phyloP scores from a whole-genome alignment of 768 basidiomycete species.

The Termitomyces sp. region DNA sequence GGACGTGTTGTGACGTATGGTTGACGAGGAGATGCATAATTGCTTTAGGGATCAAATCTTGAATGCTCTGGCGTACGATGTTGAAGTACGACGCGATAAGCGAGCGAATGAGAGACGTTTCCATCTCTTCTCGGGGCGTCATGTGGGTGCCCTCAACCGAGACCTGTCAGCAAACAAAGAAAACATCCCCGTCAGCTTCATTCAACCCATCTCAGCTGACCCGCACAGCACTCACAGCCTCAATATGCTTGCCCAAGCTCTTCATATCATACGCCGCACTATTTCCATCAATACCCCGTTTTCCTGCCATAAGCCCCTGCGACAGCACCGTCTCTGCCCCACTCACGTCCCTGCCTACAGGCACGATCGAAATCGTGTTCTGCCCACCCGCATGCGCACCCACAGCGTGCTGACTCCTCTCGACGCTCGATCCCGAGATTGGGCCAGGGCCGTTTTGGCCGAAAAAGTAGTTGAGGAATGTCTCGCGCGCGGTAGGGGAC shows the following conservation, averaged over 20 bases:
- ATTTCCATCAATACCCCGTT: constrained; percentile 65
- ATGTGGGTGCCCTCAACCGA: constrained; percentile 61
- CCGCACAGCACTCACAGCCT: constrained; percentile 68
- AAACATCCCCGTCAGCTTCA: constrained; percentile 5
- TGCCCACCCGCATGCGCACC: constrained; percentile 15
- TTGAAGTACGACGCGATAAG: constrained; percentile 95
- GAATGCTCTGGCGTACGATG: constrained; percentile 95
- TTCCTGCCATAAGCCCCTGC: constrained; percentile 65
- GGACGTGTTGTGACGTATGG: constrained; percentile 93
- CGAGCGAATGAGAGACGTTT: constrained; percentile 90
- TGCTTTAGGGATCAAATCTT: constrained; percentile 95
- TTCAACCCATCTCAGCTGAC: background rate
- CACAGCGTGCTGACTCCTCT: constrained; percentile 26
- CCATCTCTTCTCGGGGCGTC: constrained; percentile 91
- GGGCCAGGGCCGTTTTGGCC: constrained; percentile 85
- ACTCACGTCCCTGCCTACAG: constrained; percentile 65
- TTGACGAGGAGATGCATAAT: constrained; percentile 99
- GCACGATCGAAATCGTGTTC: constrained; percentile 35
- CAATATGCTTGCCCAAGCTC: constrained; percentile 95
- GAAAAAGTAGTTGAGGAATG: constrained; percentile 97
- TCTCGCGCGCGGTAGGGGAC: constrained; percentile 72
- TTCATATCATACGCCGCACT: constrained; percentile 97
- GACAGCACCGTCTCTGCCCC: constrained; percentile 47
- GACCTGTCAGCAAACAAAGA: constrained; percentile 10
- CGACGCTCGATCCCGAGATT: constrained; percentile 53